Percentiles rank a stretch among this genome's conserved stretches.
Conservation (phyloP, 176 grass and related monocot species). For the Microstegium vimineum region DNA sequence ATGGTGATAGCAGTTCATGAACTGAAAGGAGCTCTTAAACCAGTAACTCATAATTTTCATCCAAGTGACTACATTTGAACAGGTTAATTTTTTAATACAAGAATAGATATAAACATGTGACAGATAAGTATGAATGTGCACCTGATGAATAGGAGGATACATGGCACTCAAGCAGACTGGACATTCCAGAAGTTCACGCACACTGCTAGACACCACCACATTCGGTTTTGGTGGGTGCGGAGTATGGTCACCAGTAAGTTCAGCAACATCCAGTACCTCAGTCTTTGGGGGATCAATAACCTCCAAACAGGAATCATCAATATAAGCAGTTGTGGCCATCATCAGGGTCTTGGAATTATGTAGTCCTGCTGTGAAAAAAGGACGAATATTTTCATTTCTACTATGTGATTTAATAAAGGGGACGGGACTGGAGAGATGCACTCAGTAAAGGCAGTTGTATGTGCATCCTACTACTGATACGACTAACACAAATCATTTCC, state of each 20-base stretch:
- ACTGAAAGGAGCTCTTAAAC: constrained; percentile 21
- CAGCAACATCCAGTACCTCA: constrained; percentile 69
- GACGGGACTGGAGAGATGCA: background rate
- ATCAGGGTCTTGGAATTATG: constrained; percentile 6
- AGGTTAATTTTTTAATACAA: background rate
- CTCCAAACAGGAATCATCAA: constrained; percentile 68
- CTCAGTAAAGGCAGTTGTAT: background rate
- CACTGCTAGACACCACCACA: constrained; percentile 70
- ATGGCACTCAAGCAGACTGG: constrained; percentile 77
- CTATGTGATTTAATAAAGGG: background rate
- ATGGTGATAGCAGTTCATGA: background rate
- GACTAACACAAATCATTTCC: background rate
- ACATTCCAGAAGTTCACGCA: constrained; percentile 78
- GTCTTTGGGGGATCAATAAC: constrained; percentile 69
- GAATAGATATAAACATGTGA: background rate
- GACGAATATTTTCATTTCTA: background rate
- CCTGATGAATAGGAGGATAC: constrained; percentile 89
- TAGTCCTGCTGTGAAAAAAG: constrained; percentile 23
- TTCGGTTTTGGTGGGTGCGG: constrained; percentile 71
- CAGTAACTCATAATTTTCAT: background rate
- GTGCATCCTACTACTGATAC: background rate
- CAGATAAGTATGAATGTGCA: constrained; percentile 1
- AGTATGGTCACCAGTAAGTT: constrained; percentile 49
- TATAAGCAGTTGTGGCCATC: constrained; percentile 66
- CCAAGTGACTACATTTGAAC: background rate